These are phyloP conservation scores for Pseudocercospora eumusae DNA, from an alignment of 2,329 filamentous ascomycete genomes.

Conservation along the genomic window DNA sequence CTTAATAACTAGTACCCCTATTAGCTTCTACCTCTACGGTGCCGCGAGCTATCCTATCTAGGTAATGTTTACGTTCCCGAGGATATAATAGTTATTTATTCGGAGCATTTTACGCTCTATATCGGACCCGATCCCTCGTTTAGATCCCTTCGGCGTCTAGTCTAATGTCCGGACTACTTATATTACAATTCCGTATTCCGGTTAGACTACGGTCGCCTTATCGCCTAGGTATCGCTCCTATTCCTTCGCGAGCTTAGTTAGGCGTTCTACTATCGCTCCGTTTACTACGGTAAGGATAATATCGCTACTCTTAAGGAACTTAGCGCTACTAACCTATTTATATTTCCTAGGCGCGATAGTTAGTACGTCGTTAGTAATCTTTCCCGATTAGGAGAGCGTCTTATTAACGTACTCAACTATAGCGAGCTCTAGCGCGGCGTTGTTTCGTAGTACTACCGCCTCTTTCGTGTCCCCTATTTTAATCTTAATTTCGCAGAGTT, in stretches of 20 bases:
- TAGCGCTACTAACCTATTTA: background rate
- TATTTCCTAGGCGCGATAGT: background rate
- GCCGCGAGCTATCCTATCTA: background rate
- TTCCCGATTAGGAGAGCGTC: background rate
- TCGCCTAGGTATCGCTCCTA: background rate
- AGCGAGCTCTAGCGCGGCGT: background rate
- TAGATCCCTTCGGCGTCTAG: background rate
- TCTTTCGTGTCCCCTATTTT: background rate
- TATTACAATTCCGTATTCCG: background rate
- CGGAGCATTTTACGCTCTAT: background rate
- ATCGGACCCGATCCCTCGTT: background rate
- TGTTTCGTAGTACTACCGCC: background rate
- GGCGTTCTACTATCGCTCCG: background rate
- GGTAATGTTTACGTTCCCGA: background rate
- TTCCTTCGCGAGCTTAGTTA: background rate
- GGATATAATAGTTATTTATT: background rate
- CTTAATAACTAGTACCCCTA: background rate
- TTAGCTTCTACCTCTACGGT: background rate
- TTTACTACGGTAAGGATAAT: background rate
- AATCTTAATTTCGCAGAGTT: background rate
- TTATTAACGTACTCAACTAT: background rate
- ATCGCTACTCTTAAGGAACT: background rate
- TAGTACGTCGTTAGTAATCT: background rate
- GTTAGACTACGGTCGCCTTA: background rate
- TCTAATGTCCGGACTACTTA: background rate